A percentile compares a stretch with the other conserved stretches of the same genome.
These are phyloP conservation scores for Nannizziopsis arthrosporioides DNA, from an alignment of 2,329 filamentous ascomycete genomes.

Conservation along the genomic window DNA sequence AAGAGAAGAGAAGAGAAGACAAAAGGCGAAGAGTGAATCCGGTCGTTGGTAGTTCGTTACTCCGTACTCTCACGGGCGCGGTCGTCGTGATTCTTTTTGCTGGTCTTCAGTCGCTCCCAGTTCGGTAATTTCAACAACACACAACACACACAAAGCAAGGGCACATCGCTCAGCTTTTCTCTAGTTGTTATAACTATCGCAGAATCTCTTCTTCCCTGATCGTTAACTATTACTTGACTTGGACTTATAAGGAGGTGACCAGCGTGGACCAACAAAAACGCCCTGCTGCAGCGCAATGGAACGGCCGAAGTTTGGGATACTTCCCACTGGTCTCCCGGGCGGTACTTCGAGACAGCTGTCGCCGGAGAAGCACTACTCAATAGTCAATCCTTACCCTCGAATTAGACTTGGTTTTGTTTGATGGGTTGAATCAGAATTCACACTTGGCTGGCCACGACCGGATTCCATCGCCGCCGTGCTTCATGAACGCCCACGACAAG, in stretches of 20 bases:
- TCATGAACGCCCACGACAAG: too few species aligned
- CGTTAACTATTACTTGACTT: not conserved
- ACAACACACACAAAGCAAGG: too few species aligned
- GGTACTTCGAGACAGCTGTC: conserved; percentile 4
- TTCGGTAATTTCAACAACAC: too few species aligned
- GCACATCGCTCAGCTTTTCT: too few species aligned
- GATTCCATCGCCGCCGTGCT: not conserved
- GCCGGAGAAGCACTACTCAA: not conserved
- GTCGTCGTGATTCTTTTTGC: too few species aligned
- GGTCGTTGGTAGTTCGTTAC: too few species aligned
- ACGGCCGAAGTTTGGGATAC: conserved; percentile 6
- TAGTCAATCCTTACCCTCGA: conserved; percentile 4
- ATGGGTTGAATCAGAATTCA: not conserved
- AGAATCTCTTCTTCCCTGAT: too few species aligned
- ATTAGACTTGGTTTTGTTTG: conserved; percentile 8
- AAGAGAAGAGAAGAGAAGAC: too few species aligned
- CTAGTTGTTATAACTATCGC: too few species aligned
- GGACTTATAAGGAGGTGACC: not conserved
- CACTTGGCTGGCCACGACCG: not conserved
- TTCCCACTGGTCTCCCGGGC: not conserved
- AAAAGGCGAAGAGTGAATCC: too few species aligned
- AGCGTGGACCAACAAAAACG: not conserved
- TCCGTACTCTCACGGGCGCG: too few species aligned
- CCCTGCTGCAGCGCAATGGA: not conserved
- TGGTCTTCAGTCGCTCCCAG: too few species aligned